Conservation (phyloP, 1,139 yeast genomes). For the Geotrichum histeridarum region DNA sequence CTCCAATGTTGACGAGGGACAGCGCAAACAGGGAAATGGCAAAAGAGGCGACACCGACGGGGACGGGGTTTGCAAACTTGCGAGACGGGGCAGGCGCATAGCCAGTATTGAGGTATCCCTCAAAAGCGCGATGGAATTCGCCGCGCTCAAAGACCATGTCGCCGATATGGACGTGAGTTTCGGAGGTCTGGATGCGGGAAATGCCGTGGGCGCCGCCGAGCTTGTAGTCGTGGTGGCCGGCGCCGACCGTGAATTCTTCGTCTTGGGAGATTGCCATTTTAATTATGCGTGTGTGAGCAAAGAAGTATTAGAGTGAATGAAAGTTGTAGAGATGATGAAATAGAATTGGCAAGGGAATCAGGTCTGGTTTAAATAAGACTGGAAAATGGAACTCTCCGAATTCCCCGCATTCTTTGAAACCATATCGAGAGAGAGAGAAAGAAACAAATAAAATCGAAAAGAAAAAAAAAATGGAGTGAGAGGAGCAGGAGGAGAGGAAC, state of each 20-base stretch:
- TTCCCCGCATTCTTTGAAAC: too few species aligned
- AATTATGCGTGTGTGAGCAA: not conserved
- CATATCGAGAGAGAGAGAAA: too few species aligned
- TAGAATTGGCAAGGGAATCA: too few species aligned
- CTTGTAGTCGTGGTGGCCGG: slow-evolving; percentile 14
- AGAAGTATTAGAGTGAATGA: too few species aligned
- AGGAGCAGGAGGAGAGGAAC: too few species aligned
- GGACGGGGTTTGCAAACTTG: slow-evolving; percentile 83
- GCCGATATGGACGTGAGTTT: slow-evolving; percentile 56
- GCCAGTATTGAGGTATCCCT: slow-evolving; percentile 67
- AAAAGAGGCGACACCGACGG: slow-evolving; percentile 77
- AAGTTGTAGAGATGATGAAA: too few species aligned
- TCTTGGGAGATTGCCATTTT: not conserved
- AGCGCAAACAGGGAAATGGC: slow-evolving; percentile 81
- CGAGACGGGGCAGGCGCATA: slow-evolving; percentile 58
- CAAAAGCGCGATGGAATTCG: slow-evolving; percentile 62
- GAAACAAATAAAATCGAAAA: too few species aligned
- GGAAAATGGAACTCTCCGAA: too few species aligned
- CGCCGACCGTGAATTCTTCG: not conserved
- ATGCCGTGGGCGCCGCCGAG: slow-evolving; percentile 19
- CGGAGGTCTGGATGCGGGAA: slow-evolving; percentile 37
- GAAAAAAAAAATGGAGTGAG: too few species aligned
- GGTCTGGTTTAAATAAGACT: too few species aligned
- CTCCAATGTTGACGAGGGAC: slow-evolving; percentile 58
- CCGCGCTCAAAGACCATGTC: slow-evolving; percentile 59